These are phyloP conservation scores for Botryosphaeria dothidea DNA, from an alignment of 2,329 filamentous ascomycete genomes.

Conservation along the genomic window DNA sequence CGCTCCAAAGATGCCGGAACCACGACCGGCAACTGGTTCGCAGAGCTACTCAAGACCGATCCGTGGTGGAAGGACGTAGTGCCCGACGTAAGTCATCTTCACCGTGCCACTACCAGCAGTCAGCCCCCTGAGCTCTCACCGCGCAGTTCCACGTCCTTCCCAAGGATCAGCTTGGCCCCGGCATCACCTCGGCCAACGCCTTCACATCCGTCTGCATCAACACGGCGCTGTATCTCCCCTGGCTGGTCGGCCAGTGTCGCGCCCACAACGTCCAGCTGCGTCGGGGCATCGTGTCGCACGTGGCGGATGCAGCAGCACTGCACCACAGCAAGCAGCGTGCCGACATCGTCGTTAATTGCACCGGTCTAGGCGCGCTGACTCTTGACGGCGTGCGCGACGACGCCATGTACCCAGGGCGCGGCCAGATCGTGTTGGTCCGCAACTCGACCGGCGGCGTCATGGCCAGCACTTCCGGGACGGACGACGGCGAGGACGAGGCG, in stretches of 20 bases:
- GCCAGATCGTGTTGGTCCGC: conserved; percentile 82
- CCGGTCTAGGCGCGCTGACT: conserved; percentile 71
- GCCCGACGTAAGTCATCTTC: conserved; percentile 49
- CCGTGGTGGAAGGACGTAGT: conserved; percentile 75
- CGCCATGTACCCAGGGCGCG: conserved; percentile 72
- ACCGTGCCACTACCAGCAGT: neutral
- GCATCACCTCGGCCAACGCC: conserved; percentile 68
- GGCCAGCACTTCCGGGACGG: conserved; percentile 69
- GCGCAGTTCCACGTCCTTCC: conserved; percentile 62
- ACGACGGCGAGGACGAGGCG: conserved; percentile 71
- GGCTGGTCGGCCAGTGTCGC: conserved; percentile 78
- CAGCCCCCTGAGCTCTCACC: neutral
- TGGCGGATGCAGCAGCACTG: conserved; percentile 66
- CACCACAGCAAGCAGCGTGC: conserved; percentile 61
- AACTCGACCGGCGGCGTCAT: conserved; percentile 71
- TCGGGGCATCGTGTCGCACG: conserved; percentile 56
- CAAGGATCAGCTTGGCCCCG: conserved; percentile 57
- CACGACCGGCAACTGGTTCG: conserved; percentile 60
- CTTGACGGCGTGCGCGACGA: conserved; percentile 81
- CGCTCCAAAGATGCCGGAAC: conserved; percentile 64
- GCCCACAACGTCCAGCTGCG: conserved; percentile 65
- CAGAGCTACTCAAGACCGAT: conserved; percentile 65
- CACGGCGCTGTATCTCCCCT: conserved; percentile 82
- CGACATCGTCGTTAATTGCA: conserved; percentile 80
- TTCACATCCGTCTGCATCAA: conserved; percentile 93